phyloP scores from a whole-genome alignment of 768 basidiomycete species.

The Sarcodon sp. region DNA sequence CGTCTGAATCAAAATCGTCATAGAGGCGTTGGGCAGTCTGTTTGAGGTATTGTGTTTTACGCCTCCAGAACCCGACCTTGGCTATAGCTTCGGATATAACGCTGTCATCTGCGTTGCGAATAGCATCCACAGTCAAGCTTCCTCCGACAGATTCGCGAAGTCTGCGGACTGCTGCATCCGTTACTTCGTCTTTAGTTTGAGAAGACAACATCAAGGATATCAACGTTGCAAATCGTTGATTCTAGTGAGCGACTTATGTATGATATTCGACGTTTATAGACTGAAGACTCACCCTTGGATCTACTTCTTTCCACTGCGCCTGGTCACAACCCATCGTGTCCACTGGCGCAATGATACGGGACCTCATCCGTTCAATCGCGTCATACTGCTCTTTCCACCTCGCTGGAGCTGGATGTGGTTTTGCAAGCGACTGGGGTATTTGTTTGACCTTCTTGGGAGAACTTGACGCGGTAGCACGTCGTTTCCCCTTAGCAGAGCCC shows the following conservation, averaged over 20 bases:
- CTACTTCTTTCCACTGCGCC: constrained; percentile 47
- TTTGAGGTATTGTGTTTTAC: constrained; percentile 74
- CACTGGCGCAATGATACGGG: constrained; percentile 66
- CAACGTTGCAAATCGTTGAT: constrained; percentile 70
- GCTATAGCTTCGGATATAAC: constrained; percentile 65
- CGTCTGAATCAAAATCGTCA: constrained; percentile 69
- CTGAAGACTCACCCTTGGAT: constrained; percentile 41
- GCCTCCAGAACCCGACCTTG: constrained; percentile 89
- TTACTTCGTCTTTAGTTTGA: constrained; percentile 90
- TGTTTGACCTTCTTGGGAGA: constrained; percentile 43
- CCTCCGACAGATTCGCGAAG: constrained; percentile 68
- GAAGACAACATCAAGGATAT: constrained; percentile 92
- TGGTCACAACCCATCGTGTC: constrained; percentile 86
- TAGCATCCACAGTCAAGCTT: constrained; percentile 58
- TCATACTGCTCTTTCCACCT: constrained; percentile 62
- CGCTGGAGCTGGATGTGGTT: constrained; percentile 54
- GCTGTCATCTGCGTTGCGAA: constrained; percentile 49
- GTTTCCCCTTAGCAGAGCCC: no score
- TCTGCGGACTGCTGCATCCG: constrained; percentile 64
- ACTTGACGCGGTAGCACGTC: constrained; percentile 1
- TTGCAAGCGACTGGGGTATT: constrained; percentile 37
- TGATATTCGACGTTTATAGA: background rate
- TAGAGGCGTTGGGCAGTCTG: constrained; percentile 55
- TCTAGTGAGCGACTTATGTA: constrained; percentile 28
- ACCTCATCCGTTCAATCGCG: constrained; percentile 65